These are phyloP conservation scores for Trichoderma brevicompactum DNA, from an alignment of 2,329 filamentous ascomycete genomes.

Conservation along the genomic window DNA sequence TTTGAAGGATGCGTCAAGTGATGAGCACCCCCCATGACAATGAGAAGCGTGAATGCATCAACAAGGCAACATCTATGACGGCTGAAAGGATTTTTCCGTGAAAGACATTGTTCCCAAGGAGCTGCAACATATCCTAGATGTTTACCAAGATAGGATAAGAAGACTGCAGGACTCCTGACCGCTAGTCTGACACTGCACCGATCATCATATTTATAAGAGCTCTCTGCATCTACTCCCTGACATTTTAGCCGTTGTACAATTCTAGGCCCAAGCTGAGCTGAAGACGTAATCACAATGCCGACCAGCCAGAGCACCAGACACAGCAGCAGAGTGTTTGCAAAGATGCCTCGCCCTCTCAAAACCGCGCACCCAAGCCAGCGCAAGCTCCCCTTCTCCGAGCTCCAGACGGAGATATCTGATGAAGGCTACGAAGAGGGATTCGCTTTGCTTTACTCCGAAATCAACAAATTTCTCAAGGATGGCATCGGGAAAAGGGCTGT, in stretches of 20 bases:
- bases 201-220: neutral
- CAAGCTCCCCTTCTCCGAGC: constrained; percentile 17
- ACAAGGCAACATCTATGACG: neutral
- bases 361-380: constrained; percentile 18
- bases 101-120: constrained; percentile 8
- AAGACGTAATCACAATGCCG: neutral
- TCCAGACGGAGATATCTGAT: constrained; percentile 23
- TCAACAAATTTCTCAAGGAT: constrained; percentile 33
- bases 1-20: neutral
- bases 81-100: neutral
- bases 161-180: constrained; percentile 15
- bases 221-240: neutral
- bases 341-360: constrained; percentile 4
- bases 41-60: neutral
- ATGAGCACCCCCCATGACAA: neutral
- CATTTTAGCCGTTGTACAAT: neutral
- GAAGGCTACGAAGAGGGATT: constrained; percentile 36
- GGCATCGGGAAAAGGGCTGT: constrained; percentile 30
- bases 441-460: constrained; percentile 33
- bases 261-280: neutral
- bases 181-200: constrained; percentile 14
- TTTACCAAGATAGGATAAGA: neutral
- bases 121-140: neutral
- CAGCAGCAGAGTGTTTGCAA: neutral
- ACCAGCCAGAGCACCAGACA: neutral